These are phyloP conservation scores for Rubia balearica DNA, from an alignment of 305 asterid species.

Conservation along the genomic window DNA sequence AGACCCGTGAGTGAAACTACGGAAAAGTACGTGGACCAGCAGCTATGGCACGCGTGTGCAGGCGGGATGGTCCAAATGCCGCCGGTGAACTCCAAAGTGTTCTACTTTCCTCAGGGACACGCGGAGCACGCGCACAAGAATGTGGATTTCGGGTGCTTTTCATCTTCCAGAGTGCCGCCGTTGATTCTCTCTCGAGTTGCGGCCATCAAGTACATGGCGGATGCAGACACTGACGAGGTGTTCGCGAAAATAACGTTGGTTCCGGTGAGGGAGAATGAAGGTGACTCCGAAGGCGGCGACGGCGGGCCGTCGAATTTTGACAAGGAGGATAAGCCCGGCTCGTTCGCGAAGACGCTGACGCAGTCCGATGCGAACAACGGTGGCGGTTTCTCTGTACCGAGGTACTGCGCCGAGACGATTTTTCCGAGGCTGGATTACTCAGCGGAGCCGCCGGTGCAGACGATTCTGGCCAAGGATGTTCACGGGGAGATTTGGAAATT, in stretches of 20 bases:
- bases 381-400: slow-evolving; percentile 85
- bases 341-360: slow-evolving; percentile 80
- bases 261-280: slow-evolving; percentile 38
- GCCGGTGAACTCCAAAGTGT: slow-evolving; percentile 47
- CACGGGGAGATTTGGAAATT: slow-evolving; percentile 77
- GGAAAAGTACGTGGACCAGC: slow-evolving; percentile 59
- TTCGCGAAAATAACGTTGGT: slow-evolving; percentile 46
- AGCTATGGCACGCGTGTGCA: slow-evolving; percentile 90
- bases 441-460: slow-evolving; percentile 90
- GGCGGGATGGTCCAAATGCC: slow-evolving; percentile 82
- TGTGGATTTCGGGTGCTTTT: slow-evolving; percentile 41
- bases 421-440: slow-evolving; percentile 75
- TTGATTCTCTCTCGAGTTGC: slow-evolving; percentile 42
- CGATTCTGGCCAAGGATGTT: slow-evolving; percentile 65
- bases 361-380: slow-evolving; percentile 95
- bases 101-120: slow-evolving; percentile 84
- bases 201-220: slow-evolving; percentile 62
- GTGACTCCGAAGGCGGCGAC: slow-evolving; percentile 27
- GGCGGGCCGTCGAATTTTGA: slow-evolving; percentile 32
- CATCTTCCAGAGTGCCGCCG: slow-evolving; percentile 42
- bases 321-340: slow-evolving; percentile 49
- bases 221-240: slow-evolving; percentile 70
- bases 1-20: slow-evolving; percentile 38
- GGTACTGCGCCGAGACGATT: slow-evolving; percentile 88
- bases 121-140: slow-evolving; percentile 52